These are phyloP conservation scores for Geoglossum cookeanum DNA, from an alignment of 2,329 filamentous ascomycete genomes.

Conservation along the genomic window DNA sequence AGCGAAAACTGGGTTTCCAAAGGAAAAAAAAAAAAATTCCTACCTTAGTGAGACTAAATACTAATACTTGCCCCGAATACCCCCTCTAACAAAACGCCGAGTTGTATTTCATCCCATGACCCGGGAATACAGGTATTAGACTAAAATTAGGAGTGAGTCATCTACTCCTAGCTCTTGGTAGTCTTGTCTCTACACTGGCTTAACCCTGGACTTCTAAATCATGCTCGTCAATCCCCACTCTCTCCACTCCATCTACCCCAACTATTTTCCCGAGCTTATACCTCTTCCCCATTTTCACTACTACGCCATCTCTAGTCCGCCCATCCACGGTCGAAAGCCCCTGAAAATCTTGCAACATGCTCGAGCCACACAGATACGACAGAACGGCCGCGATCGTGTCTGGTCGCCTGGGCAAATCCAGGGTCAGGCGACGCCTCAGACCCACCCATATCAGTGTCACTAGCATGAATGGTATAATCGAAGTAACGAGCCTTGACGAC, in stretches of 20 bases:
- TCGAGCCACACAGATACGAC: slow-evolving; percentile 13
- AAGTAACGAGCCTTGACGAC: slow-evolving; percentile 23
- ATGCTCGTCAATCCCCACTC: background rate
- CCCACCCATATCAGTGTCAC: slow-evolving; percentile 21
- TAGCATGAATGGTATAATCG: slow-evolving; percentile 26
- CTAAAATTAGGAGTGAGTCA: no score
- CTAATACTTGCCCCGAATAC: no score
- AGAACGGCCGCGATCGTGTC: slow-evolving; percentile 5
- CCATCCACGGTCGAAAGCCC: slow-evolving; percentile 15
- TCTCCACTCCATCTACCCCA: slow-evolving; percentile 9
- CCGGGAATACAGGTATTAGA: no score
- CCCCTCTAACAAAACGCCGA: no score
- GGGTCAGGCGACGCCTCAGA: slow-evolving; percentile 27
- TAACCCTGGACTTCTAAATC: no score
- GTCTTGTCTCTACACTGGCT: no score
- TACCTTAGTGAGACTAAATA: no score
- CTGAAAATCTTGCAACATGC: slow-evolving; percentile 17
- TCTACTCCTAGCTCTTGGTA: no score
- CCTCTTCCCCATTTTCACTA: slow-evolving; percentile 15
- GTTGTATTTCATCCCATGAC: no score
- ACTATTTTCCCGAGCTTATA: slow-evolving; percentile 18
- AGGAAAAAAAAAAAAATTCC: no score
- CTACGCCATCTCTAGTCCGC: slow-evolving; percentile 15
- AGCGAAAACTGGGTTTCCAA: no score
- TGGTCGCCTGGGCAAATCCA: slow-evolving; percentile 8